Percentiles rank a stretch among this genome's conserved stretches.
phyloP scores from a whole-genome alignment of 352 stramenopile genomes.

The Salisapilia sapeloensis region DNA sequence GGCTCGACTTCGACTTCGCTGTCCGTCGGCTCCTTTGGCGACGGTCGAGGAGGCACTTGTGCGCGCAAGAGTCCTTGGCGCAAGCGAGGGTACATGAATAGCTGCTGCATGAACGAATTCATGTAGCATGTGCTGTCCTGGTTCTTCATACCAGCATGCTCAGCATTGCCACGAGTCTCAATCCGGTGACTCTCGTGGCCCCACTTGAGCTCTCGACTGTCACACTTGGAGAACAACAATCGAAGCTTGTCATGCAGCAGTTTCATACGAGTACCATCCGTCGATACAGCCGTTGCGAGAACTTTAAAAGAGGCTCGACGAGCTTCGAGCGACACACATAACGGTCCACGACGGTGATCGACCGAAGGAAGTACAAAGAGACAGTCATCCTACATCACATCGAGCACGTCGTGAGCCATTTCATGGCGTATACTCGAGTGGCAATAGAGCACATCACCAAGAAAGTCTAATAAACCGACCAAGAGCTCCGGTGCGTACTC shows the following conservation, averaged over 20 bases:
- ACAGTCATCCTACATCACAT: conserved; percentile 73
- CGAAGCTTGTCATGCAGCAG: conserved; percentile 34
- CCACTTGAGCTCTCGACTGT: conserved; percentile 54
- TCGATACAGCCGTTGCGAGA: conserved; percentile 60
- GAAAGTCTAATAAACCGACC: conserved; percentile 58
- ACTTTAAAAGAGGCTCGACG: conserved; percentile 67
- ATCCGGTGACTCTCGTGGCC: conserved; percentile 73
- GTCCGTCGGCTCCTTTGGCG: conserved; percentile 63
- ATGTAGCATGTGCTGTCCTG: conserved; percentile 99
- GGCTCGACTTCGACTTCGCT: conserved; percentile 78
- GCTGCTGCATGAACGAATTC: conserved; percentile 97
- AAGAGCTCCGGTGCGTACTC: conserved; percentile 48
- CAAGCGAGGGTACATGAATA: conserved; percentile 85
- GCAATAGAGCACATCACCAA: conserved; percentile 44
- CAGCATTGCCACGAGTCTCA: conserved; percentile 58
- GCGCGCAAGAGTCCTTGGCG: conserved; percentile 59
- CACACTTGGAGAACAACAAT: conserved; percentile 39
- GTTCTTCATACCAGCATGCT: conserved; percentile 94
- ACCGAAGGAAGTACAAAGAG: conserved; percentile 65
- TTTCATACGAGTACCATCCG: conserved; percentile 36
- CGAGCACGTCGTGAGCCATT: conserved; percentile 43
- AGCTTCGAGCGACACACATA: conserved; percentile 66
- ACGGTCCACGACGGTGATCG: conserved; percentile 35
- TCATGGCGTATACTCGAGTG: conserved; percentile 28
- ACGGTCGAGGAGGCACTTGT: conserved; percentile 33